phyloP scores from a whole-genome alignment of 2,329 filamentous ascomycete genomes.

The Aspergillus cejpii region DNA sequence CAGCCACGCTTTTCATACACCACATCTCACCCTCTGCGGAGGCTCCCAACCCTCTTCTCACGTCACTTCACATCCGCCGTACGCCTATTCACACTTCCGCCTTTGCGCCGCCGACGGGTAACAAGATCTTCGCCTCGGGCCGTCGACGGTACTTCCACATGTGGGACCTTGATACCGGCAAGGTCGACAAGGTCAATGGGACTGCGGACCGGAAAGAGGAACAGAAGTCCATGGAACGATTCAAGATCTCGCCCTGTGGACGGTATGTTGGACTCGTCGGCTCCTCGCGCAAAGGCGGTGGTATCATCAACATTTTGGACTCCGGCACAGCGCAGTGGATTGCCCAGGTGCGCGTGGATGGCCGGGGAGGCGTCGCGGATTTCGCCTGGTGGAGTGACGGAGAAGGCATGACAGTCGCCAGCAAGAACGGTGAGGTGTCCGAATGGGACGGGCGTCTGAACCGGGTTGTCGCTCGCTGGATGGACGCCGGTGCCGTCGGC shows the following conservation, averaged over 20 bases:
- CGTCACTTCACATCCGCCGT: conserved; percentile 76
- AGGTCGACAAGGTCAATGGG: conserved; percentile 71
- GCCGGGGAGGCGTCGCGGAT: conserved; percentile 75
- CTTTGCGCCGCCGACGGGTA: conserved; percentile 66
- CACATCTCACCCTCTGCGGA: conserved; percentile 73
- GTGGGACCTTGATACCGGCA: conserved; percentile 79
- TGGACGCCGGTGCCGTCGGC: conserved; percentile 80
- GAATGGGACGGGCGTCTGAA: conserved; percentile 71
- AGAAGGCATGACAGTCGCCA: conserved; percentile 71
- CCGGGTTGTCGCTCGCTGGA: conserved; percentile 73
- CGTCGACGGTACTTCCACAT: conserved; percentile 87
- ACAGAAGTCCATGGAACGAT: conserved; percentile 84
- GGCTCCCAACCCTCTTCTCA: conserved; percentile 79
- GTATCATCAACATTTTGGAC: conserved; percentile 78
- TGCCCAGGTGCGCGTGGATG: conserved; percentile 72
- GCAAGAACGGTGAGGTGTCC: conserved; percentile 80
- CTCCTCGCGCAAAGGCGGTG: conserved; percentile 74
- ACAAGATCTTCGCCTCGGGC: conserved; percentile 80
- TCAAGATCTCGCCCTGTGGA: conserved; percentile 81
- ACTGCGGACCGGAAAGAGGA: conserved; percentile 66
- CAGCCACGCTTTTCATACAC: conserved; percentile 80
- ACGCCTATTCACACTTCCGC: conserved; percentile 79
- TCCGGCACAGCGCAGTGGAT: conserved; percentile 80
- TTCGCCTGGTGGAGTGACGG: conserved; percentile 90
- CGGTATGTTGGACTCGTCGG: conserved; percentile 78